Percentiles rank a stretch among this genome's conserved stretches.
These are phyloP conservation scores for Juglanconis oblonga DNA, from an alignment of 2,329 filamentous ascomycete species.

Conservation along the genomic window DNA sequence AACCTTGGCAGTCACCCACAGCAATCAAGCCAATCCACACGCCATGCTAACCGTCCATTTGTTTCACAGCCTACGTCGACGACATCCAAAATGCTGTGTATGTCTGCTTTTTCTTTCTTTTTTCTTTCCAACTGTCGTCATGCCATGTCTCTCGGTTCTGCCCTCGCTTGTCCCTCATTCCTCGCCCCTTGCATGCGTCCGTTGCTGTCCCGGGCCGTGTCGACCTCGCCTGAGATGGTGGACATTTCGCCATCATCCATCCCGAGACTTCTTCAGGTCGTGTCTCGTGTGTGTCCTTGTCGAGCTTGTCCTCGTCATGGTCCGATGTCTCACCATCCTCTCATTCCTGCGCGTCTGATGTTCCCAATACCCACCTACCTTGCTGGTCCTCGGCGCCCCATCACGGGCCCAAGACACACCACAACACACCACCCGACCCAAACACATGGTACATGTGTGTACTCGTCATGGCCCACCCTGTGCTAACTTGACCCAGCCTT, in stretches of 20 bases:
- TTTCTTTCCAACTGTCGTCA: constrained; percentile 15
- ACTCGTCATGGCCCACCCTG: constrained; percentile 11
- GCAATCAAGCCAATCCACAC: neutral
- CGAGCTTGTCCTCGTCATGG: too few species aligned
- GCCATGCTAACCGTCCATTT: constrained; percentile 29
- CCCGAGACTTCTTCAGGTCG: too few species aligned
- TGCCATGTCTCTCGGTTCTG: neutral
- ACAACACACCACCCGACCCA: neutral
- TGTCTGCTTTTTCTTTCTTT: constrained; percentile 21
- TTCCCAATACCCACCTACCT: neutral
- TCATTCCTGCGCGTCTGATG: too few species aligned
- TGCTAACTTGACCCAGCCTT: constrained; percentile 37
- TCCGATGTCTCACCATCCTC: too few species aligned
- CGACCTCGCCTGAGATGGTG: too few species aligned
- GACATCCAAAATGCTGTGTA: constrained; percentile 52
- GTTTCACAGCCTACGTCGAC: constrained; percentile 40
- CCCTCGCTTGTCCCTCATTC: neutral
- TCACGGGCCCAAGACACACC: neutral
- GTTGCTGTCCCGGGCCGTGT: too few species aligned
- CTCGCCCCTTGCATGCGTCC: too few species aligned
- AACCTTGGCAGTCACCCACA: constrained; percentile 14
- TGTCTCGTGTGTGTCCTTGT: too few species aligned
- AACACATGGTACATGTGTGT: neutral
- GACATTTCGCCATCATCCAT: too few species aligned
- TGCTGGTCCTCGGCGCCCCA: neutral